Percentiles rank a stretch among this genome's conserved stretches.
phyloP scores from a whole-genome alignment of 257 asterid genomes.

The Linaria vulgaris region DNA sequence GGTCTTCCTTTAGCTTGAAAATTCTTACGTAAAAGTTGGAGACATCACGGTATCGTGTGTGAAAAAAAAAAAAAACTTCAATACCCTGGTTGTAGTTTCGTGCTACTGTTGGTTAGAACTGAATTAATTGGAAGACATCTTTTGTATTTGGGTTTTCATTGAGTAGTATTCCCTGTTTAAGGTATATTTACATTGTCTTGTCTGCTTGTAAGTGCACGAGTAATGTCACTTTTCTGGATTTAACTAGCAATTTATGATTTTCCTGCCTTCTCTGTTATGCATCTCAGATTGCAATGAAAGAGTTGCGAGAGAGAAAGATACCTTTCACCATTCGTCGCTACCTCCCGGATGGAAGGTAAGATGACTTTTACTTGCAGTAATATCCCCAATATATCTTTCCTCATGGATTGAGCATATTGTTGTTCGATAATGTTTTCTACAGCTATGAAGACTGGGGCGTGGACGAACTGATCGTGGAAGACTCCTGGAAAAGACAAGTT shows the following conservation, averaged over 20 bases:
- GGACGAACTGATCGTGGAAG: conserved; percentile 56
- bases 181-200: too few species aligned
- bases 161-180: too few species aligned
- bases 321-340: conserved; percentile 70
- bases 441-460: conserved; percentile 67
- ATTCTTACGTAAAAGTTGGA: too few species aligned
- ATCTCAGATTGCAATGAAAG: conserved; percentile 76
- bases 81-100: too few species aligned
- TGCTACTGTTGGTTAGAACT: too few species aligned
- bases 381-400: background rate
- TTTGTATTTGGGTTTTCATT: too few species aligned
- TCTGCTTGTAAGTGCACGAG: too few species aligned
- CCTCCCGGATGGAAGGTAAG: conserved; percentile 67
- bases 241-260: background rate
- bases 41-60: too few species aligned
- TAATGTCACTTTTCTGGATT: too few species aligned
- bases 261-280: background rate
- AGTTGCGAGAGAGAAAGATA: conserved; percentile 57
- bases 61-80: too few species aligned
- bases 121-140: too few species aligned
- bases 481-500: conserved; percentile 63
- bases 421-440: background rate
- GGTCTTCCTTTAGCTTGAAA: too few species aligned
- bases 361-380: background rate
- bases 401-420: background rate